A percentile compares a stretch with the other conserved stretches of the same genome.
Conservation (phyloP, 495 filamentous ascomycete species). For the Aspergillus ostianus region DNA sequence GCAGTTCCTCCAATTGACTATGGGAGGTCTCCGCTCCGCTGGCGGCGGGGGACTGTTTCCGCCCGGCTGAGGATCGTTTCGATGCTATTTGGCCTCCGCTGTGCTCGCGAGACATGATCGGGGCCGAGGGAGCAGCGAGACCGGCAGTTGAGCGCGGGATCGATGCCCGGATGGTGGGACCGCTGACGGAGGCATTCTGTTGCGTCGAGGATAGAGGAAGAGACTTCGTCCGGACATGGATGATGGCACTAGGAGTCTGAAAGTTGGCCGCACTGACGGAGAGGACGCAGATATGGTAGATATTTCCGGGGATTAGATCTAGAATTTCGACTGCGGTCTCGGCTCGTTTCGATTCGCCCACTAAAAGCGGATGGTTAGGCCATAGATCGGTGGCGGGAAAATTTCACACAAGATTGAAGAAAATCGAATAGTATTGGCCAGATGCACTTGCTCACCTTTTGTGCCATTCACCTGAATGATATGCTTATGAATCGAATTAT, state of each 20-base stretch:
- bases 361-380: constrained; percentile 43
- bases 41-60: constrained; percentile 74
- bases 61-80: constrained; percentile 65
- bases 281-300: constrained; percentile 89
- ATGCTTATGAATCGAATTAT: constrained; percentile 78
- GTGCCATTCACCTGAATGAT: constrained; percentile 91
- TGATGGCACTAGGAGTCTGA: constrained; percentile 79
- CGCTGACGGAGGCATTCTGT: constrained; percentile 46
- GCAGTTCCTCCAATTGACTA: constrained; percentile 34
- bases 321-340: constrained; percentile 89
- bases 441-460: constrained; percentile 57
- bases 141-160: constrained; percentile 50
- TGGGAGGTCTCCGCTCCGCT: constrained; percentile 50
- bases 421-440: neutral
- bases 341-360: constrained; percentile 78
- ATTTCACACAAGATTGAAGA: constrained; percentile 16
- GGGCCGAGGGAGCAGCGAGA: constrained; percentile 50
- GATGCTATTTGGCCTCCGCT: constrained; percentile 54
- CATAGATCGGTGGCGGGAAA: neutral
- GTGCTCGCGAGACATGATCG: constrained; percentile 61
- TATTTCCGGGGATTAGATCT: constrained; percentile 78
- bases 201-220: constrained; percentile 50
- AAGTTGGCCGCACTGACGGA: constrained; percentile 88
- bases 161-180: constrained; percentile 43
- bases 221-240: constrained; percentile 73